phyloP scores from a whole-genome alignment of 371 early-diverging fungal genomes.

The Modicella reniformis region DNA sequence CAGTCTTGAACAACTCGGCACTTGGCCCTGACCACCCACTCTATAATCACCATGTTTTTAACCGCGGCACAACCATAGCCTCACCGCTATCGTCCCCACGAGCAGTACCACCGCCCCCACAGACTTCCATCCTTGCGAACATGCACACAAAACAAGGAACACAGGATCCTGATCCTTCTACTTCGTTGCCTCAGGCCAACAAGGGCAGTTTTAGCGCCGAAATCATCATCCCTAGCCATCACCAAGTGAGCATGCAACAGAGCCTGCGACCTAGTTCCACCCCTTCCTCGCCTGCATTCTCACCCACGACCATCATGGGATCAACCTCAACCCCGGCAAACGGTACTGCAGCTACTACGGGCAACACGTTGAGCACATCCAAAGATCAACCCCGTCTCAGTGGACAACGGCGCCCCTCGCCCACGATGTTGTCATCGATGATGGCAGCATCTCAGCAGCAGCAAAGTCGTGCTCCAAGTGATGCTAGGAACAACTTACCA shows the following conservation, averaged over 20 bases:
- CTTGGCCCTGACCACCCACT: slow-evolving; percentile 34
- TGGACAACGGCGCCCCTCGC: slow-evolving; percentile 37
- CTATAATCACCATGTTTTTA: slow-evolving; percentile 21
- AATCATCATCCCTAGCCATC: slow-evolving; percentile 27
- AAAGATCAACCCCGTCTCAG: slow-evolving; percentile 17
- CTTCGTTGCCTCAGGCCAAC: slow-evolving; percentile 3
- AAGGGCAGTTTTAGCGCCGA: slow-evolving; percentile 32
- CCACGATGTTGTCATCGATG: slow-evolving; percentile 24
- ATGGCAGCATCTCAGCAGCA: slow-evolving; percentile 24
- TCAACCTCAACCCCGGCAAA: neutral
- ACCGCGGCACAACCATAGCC: slow-evolving; percentile 18
- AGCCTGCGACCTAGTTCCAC: slow-evolving; percentile 36
- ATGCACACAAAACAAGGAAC: slow-evolving; percentile 33
- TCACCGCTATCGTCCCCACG: slow-evolving; percentile 46
- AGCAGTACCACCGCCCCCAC: slow-evolving; percentile 30
- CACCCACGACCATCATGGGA: slow-evolving; percentile 24
- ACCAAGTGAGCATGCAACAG: slow-evolving; percentile 17
- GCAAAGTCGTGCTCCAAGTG: slow-evolving; percentile 10
- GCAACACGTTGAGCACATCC: slow-evolving; percentile 3
- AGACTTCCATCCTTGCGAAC: slow-evolving; percentile 32
- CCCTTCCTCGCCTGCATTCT: slow-evolving; percentile 43
- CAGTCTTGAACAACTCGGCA: slow-evolving; percentile 38
- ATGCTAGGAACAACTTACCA: slow-evolving; percentile 28
- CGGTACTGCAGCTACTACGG: neutral
- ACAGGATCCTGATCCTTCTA: slow-evolving; percentile 28